phyloP scores from a whole-genome alignment of 345 rosid species.

The Eucalyptus tenuipes region DNA sequence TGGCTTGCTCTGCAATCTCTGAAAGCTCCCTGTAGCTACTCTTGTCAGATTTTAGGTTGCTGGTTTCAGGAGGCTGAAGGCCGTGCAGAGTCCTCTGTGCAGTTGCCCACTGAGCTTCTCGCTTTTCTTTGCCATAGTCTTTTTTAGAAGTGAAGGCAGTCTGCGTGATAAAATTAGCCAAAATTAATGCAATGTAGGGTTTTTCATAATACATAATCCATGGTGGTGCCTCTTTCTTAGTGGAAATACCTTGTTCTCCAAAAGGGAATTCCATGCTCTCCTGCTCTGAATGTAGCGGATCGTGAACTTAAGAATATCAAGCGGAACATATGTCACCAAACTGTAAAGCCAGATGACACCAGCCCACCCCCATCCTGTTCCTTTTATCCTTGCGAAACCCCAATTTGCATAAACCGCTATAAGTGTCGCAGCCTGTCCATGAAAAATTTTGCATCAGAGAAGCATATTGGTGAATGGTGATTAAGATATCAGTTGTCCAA shows the following conservation, averaged over 20 bases:
- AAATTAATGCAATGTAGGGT: background rate
- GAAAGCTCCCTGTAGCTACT: constrained; percentile 71
- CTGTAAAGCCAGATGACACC: constrained; percentile 92
- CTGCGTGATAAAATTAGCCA: constrained; percentile 7
- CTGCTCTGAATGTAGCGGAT: constrained; percentile 65
- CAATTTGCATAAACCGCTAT: constrained; percentile 83
- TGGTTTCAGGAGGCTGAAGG: constrained; percentile 62
- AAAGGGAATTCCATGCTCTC: constrained; percentile 71
- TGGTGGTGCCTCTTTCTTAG: background rate
- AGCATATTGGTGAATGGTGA: background rate
- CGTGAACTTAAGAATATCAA: constrained; percentile 61
- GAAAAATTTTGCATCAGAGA: background rate
- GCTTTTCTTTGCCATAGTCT: constrained; percentile 81
- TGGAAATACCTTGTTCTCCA: constrained; percentile 64
- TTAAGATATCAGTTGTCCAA: background rate
- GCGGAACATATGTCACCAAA: constrained; percentile 59
- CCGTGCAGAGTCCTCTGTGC: constrained; percentile 94
- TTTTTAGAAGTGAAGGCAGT: constrained; percentile 89
- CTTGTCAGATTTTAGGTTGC: constrained; percentile 41
- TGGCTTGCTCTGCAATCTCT: constrained; percentile 98
- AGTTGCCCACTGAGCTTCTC: constrained; percentile 95
- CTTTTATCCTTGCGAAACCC: constrained; percentile 57
- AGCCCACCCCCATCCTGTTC: constrained; percentile 94
- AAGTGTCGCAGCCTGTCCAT: constrained; percentile 52
- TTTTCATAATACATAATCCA: background rate